Conservation (phyloP, 2,329 filamentous ascomycete species). For the Aspergillus sp. region DNA sequence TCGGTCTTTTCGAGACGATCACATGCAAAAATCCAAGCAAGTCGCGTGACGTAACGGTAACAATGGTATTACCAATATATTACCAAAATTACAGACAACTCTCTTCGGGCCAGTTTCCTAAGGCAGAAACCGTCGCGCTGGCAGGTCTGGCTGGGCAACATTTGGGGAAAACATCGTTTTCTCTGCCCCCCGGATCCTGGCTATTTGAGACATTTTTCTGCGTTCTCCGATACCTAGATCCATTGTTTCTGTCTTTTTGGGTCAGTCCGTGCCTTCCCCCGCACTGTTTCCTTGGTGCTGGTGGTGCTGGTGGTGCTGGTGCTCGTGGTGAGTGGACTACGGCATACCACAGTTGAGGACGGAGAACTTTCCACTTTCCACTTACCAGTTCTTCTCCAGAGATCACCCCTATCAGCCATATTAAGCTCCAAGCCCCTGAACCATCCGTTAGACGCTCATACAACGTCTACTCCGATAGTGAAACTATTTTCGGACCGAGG, state of each 20-base stretch:
- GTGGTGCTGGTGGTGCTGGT: conserved; percentile 1
- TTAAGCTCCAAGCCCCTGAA: background rate
- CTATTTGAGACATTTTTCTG: too few relatives aligned
- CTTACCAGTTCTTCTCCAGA: background rate
- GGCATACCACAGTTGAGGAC: background rate
- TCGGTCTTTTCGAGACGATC: conserved; percentile 22
- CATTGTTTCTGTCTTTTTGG: too few relatives aligned
- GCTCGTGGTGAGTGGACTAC: background rate
- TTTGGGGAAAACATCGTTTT: too few relatives aligned
- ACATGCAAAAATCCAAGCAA: conserved; percentile 28
- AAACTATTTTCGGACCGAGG: background rate
- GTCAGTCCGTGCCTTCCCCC: background rate
- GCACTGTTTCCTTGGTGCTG: background rate
- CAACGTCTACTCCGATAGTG: background rate
- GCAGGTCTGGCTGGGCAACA: too few relatives aligned
- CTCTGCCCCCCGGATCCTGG: too few relatives aligned
- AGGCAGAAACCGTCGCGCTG: background rate
- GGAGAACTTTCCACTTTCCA: background rate
- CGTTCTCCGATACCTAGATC: too few relatives aligned
- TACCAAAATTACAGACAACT: conserved; percentile 19
- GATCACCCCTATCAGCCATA: background rate
- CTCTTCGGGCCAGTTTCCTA: conserved; percentile 13
- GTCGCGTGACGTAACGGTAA: conserved; percentile 28
- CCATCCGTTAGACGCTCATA: background rate
- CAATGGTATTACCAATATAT: background rate